Evolutionary conservation across 2,329 filamentous ascomycete species (phyloP).

Genomic region (Colletotrichum endophyticum): DNA sequence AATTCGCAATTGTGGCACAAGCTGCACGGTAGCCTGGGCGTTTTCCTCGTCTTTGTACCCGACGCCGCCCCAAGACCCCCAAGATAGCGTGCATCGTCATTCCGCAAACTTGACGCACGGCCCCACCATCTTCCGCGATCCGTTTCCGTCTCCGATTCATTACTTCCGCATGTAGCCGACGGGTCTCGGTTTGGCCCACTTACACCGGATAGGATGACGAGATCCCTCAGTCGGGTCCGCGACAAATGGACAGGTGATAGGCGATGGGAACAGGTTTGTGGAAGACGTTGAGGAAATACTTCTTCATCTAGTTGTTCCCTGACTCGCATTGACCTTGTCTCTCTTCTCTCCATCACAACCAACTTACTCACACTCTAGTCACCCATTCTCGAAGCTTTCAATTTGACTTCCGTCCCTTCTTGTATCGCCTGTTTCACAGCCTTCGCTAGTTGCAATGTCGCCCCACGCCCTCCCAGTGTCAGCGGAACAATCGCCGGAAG

Average conservation of each 20-base stretch:
- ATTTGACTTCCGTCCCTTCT: not conserved
- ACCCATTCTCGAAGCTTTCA: not conserved
- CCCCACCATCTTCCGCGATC: constrained; percentile 18
- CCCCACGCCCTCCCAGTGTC: constrained; percentile 40
- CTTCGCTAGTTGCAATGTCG: constrained; percentile 37
- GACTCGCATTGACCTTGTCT: not conserved
- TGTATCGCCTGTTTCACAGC: not conserved
- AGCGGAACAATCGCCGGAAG: constrained; percentile 6
- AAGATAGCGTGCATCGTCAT: constrained; percentile 9
- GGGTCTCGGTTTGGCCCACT: constrained; percentile 14
- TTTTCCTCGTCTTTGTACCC: constrained; percentile 21
- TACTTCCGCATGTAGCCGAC: constrained; percentile 19
- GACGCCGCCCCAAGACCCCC: not conserved
- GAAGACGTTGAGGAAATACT: not conserved
- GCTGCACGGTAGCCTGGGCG: not conserved
- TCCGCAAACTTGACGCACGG: not conserved
- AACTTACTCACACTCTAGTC: not conserved
- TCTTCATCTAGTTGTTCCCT: not conserved
- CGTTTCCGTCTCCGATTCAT: constrained; percentile 9
- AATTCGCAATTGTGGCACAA: not conserved
- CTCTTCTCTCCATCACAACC: not conserved
- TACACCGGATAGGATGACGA: not conserved
- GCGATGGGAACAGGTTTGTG: not conserved
- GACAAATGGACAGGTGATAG: not conserved
- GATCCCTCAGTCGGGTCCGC: not conserved